Evolutionary conservation across 768 basidiomycete genomes (phyloP).

Genomic region (Tylopilus balloui): DNA sequence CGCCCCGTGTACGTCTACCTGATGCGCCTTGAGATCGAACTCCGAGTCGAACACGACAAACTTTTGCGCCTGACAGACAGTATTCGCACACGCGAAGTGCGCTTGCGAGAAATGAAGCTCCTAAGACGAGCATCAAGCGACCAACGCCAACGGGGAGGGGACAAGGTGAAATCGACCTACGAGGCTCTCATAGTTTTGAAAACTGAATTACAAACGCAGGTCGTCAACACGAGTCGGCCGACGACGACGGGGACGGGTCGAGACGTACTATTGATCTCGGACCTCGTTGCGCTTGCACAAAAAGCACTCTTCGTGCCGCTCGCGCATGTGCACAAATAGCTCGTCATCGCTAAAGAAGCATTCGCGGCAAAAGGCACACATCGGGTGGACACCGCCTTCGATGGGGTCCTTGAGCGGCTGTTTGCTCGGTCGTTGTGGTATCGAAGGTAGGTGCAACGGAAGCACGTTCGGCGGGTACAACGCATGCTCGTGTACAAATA

Average conservation of each 20-base stretch:
- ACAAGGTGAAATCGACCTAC: conserved; percentile 39
- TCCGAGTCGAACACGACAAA: conserved; percentile 91
- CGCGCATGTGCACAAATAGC: conserved; percentile 89
- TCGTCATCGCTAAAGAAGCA: conserved; percentile 94
- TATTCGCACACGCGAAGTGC: conserved; percentile 75
- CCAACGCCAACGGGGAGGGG: background rate
- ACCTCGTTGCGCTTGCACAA: conserved; percentile 82
- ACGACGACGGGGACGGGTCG: no score
- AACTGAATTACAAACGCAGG: conserved; percentile 43
- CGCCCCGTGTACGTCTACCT: conserved; percentile 76
- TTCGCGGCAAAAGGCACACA: conserved; percentile 88
- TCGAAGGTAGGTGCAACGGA: conserved; percentile 72
- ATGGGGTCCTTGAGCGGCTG: conserved; percentile 48
- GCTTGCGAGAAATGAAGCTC: conserved; percentile 71
- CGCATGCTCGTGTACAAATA: conserved; percentile 93
- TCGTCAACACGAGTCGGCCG: background rate
- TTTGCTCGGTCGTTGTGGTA: conserved; percentile 40
- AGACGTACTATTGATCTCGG: conserved; percentile 79
- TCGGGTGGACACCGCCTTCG: conserved; percentile 70
- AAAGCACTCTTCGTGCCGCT: conserved; percentile 94
- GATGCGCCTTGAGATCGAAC: conserved; percentile 89
- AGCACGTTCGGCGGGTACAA: conserved; percentile 68
- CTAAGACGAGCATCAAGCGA: conserved; percentile 32
- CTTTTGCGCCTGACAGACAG: conserved; percentile 75
- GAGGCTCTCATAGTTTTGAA: conserved; percentile 72